Evolutionary conservation across 345 rosid species (phyloP).

Genomic region (Eucalyptus pauciflora): DNA sequence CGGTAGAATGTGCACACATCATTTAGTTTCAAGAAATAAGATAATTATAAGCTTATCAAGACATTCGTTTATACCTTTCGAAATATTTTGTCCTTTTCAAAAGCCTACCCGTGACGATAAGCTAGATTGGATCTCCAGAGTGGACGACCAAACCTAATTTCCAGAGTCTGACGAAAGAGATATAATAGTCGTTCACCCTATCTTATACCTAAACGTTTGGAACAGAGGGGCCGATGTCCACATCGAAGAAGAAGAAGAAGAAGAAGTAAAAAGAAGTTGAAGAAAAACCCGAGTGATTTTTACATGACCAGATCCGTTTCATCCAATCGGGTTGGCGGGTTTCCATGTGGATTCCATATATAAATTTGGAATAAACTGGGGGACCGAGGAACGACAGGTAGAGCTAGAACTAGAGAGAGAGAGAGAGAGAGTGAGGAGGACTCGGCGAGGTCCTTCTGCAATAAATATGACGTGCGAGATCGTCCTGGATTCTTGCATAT

Average conservation of each 20-base stretch:
- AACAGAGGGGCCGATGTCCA: no score
- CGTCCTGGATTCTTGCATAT: not conserved
- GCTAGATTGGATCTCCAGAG: not conserved
- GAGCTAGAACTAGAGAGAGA: not conserved
- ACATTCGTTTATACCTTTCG: no score
- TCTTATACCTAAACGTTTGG: not conserved
- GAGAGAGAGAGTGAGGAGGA: not conserved
- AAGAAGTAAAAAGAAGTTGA: not conserved
- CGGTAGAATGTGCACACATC: not conserved
- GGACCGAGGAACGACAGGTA: not conserved
- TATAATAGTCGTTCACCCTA: not conserved
- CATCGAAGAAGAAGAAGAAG: not conserved
- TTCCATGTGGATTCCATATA: not conserved
- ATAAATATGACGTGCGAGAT: not conserved
- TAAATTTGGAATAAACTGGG: not conserved
- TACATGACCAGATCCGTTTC: not conserved
- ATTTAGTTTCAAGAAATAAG: not conserved
- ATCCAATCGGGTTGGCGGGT: not conserved
- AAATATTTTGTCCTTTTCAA: not conserved
- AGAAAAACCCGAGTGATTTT: not conserved
- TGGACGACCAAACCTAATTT: not conserved
- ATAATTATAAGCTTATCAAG: not conserved
- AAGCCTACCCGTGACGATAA: not conserved
- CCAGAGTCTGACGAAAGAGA: not conserved
- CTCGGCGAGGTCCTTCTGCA: not conserved